Base-by-base conservation (phyloP, 2,329 filamentous ascomycete species). In the Fusarium sp. region DNA sequence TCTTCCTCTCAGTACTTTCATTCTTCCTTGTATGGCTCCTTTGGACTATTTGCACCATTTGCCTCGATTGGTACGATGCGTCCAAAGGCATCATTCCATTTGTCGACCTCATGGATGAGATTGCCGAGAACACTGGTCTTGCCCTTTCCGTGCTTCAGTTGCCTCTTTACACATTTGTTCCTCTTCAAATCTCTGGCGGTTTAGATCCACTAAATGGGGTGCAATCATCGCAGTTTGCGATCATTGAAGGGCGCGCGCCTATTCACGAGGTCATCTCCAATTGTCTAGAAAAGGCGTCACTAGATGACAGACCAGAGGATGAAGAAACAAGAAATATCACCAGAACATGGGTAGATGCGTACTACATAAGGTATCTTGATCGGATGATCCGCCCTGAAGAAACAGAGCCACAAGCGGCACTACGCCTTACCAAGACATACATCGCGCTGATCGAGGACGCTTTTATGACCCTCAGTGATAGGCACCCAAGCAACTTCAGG, bases 171-270 rank as follows among this genome's bases (percentile, higher is more conserved):
- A 42, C 41, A 17, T 42, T 42, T 10, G n/a, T 42, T 24, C 6
- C 41, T 42, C n/a, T 17, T 42, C 41, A 24, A 4, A 42, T 42
- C 4, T 42, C 41, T 10, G n/a, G 41, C 9, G n/a, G 14, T 0
- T 17, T 42, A 42, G 41, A 42, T 24, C 41, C 41, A 11, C 3
- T 42, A 0, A 42, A 24, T 3, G n/a, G 22, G 0, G 1, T 42
- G 41, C 41, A 42, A 42, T 2, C 41, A 24, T 42, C 41, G 41
- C 41, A 42, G 3, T 42, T 42, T 22, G 41, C 41, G 14, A 42
- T 42, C n/a, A 5, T 12, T n/a, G 15, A 42, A 7, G 15, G 6
- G 6, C 15, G 41, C 15, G 0, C 0, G n/a, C 41, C n/a, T 42
- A 5, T 42, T 42, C 38, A 20, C 18, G 20, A 12, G 22, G 39